These are phyloP conservation scores for Quercus phellos DNA, from an alignment of 331 rosid species.

Conservation along the genomic window DNA sequence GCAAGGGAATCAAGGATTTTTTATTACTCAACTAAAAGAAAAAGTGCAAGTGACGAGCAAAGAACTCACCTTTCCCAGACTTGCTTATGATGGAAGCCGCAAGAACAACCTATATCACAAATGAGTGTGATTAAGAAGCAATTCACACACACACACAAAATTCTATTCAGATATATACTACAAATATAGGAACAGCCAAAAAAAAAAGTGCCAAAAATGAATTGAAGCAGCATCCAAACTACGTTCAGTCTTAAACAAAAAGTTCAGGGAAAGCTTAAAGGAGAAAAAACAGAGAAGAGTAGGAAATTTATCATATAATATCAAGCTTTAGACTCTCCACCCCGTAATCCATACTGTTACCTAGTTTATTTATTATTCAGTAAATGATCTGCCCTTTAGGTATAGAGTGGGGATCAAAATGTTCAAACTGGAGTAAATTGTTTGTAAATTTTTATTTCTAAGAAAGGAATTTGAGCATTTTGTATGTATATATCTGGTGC, in stretches of 20 bases:
- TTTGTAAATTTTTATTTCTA: not conserved
- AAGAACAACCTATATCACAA: constrained; percentile 71
- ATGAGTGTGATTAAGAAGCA: not conserved
- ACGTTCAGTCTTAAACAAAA: not conserved
- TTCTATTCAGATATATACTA: not conserved
- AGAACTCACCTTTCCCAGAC: constrained; percentile 88
- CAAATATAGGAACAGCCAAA: not conserved
- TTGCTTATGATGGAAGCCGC: constrained; percentile 88
- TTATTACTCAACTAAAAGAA: not conserved
- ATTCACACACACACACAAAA: not conserved
- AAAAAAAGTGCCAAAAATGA: not conserved
- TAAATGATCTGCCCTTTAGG: too few relatives aligned
- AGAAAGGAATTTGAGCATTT: not conserved
- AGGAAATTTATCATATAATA: not conserved
- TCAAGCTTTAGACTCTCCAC: not conserved
- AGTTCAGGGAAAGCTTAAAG: not conserved
- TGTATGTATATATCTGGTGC: not conserved
- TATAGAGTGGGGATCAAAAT: not conserved
- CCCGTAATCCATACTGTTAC: not conserved
- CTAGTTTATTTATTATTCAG: too few relatives aligned
- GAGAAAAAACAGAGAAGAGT: not conserved
- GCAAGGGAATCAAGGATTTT: not conserved
- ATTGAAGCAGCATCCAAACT: not conserved
- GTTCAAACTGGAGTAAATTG: not conserved
- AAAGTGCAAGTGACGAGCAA: not conserved